Conservation (phyloP, 2,329 filamentous ascomycete genomes). For the Trichophaea hybrida region DNA sequence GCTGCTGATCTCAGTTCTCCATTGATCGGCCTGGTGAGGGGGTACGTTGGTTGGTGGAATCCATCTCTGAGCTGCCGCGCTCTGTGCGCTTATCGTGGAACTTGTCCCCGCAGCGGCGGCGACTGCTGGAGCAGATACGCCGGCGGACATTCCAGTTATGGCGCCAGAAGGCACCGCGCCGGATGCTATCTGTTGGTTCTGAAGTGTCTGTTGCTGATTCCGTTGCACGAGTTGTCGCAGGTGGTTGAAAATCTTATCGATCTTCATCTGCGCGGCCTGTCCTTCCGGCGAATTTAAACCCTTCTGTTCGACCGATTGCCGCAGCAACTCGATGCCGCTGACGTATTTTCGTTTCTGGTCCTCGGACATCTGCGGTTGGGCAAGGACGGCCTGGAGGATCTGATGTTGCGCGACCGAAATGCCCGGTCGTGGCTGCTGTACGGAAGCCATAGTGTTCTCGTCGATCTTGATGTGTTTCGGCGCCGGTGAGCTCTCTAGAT, state of each 20-base stretch:
- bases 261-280: constrained; percentile 9
- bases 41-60: constrained; percentile 16
- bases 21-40: constrained; percentile 16
- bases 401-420: neutral
- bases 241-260: constrained; percentile 16
- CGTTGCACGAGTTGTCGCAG: constrained; percentile 8
- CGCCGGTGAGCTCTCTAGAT: constrained; percentile 7
- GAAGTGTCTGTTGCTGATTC: constrained; percentile 5
- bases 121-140: neutral
- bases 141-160: neutral
- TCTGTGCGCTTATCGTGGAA: neutral
- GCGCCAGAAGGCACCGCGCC: neutral
- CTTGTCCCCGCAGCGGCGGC: neutral
- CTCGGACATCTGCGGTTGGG: constrained; percentile 11
- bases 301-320: constrained; percentile 10
- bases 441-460: constrained; percentile 6
- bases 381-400: neutral
- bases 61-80: constrained; percentile 9
- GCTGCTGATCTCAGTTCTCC: constrained; percentile 16
- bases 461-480: constrained; percentile 17
- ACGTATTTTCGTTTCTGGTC: constrained; percentile 18
- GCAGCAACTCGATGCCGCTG: constrained; percentile 9
- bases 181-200: constrained; percentile 6
- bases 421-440: neutral
- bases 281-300: constrained; percentile 12